phyloP scores from a whole-genome alignment of 2,329 filamentous ascomycete genomes.

The Davidsoniella australis region DNA sequence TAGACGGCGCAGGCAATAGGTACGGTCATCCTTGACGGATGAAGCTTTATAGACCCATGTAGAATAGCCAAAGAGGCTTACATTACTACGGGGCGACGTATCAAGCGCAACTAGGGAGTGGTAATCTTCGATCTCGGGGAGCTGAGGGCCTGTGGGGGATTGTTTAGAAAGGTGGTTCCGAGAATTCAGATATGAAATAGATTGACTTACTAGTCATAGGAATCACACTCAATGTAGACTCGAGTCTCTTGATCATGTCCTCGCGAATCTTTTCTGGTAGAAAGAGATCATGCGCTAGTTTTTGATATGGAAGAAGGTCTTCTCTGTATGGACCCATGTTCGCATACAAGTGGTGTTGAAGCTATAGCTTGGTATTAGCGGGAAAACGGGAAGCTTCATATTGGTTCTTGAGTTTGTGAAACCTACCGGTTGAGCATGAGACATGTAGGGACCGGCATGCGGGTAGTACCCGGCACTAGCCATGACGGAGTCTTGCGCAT shows the following conservation, averaged over 20 bases:
- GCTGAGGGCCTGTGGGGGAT: conserved; percentile 31
- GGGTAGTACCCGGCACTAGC: conserved; percentile 51
- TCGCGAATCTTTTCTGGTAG: conserved; percentile 73
- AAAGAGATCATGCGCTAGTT: conserved; percentile 80
- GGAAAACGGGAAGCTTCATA: background rate
- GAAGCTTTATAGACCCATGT: conserved; percentile 94
- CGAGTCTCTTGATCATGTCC: conserved; percentile 74
- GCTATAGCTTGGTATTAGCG: conserved; percentile 25
- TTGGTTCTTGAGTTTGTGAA: background rate
- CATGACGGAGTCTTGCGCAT: conserved; percentile 53
- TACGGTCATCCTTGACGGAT: conserved; percentile 71
- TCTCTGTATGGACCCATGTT: conserved; percentile 70
- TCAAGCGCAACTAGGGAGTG: conserved; percentile 86
- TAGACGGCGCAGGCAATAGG: conserved; percentile 55
- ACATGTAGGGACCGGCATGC: conserved; percentile 32
- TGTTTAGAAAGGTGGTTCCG: background rate
- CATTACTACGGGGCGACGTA: conserved; percentile 60
- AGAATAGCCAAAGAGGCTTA: conserved; percentile 61
- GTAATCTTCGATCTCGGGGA: conserved; percentile 72
- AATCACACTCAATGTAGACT: conserved; percentile 70
- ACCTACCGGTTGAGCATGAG: conserved; percentile 43
- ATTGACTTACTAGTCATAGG: conserved; percentile 37
- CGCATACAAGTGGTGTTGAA: conserved; percentile 86
- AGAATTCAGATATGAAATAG: too few species aligned
- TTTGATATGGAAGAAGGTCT: conserved; percentile 69